Evolutionary conservation across 805 yeast species (phyloP).

Genomic region (Ogataea philodendri): DNA sequence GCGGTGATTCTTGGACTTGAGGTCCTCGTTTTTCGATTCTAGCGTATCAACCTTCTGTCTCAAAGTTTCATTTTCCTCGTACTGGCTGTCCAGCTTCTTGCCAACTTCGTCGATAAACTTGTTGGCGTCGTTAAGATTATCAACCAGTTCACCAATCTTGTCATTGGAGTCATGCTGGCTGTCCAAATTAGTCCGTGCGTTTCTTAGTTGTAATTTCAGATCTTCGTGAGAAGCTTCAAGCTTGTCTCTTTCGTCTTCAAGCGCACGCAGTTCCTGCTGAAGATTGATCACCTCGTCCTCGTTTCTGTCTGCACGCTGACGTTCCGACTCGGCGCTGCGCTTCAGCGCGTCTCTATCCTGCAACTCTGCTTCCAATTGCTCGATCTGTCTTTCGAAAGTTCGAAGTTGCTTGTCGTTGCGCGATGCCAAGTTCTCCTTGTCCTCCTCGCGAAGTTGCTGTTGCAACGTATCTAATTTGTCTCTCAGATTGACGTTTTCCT

Average conservation of each 20-base stretch:
- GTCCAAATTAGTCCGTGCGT: slow-evolving; percentile 4
- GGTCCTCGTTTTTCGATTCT: slow-evolving; percentile 26
- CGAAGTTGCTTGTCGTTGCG: slow-evolving; percentile 10
- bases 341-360: slow-evolving; percentile 13
- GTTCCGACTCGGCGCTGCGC: slow-evolving; percentile 9
- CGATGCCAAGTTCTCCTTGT: slow-evolving; percentile 14
- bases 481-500: slow-evolving; percentile 24
- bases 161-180: slow-evolving; percentile 13
- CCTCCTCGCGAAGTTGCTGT: slow-evolving; percentile 3
- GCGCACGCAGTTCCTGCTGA: slow-evolving; percentile 11
- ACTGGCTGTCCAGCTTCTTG: slow-evolving; percentile 22
- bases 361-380: slow-evolving; percentile 9
- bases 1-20: slow-evolving; percentile 7
- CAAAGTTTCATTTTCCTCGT: slow-evolving; percentile 16
- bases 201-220: slow-evolving; percentile 7
- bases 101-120: slow-evolving; percentile 26
- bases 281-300: slow-evolving; percentile 16
- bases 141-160: slow-evolving; percentile 14
- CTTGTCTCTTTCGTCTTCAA: slow-evolving; percentile 18
- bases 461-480: slow-evolving; percentile 5
- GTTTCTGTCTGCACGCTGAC: slow-evolving; percentile 8
- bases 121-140: slow-evolving; percentile 15
- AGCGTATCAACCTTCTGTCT: slow-evolving; percentile 24
- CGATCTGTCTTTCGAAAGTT: slow-evolving; percentile 9
- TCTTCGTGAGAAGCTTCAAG: slow-evolving; percentile 15